Evolutionary conservation across 1,284 basidiomycete species (phyloP), one percentile per base, ranked within the genome.

Genomic region (Melampsora americana): DNA sequence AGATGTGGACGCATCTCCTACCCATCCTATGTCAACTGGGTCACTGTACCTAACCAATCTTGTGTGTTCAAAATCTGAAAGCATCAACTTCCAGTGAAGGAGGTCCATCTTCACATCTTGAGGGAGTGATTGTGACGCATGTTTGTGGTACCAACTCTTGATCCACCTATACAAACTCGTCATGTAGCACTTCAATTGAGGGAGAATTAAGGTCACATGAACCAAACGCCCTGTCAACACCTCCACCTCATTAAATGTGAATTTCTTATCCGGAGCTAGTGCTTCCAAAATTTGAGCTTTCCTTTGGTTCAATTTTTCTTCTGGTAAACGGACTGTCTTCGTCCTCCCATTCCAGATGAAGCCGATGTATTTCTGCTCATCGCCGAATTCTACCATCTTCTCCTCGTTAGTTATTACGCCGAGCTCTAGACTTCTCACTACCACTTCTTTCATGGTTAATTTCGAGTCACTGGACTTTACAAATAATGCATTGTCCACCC

Each of bases 151-250:
- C 64, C 64, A 66, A 42, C 32, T 66, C 20, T 66, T 66, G 11
- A 46, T 2, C 66, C 39, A 48, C n/a, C 30, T 7, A 20, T 67
- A 67, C 12, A 67, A 46, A 2, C 20, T n/a, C 16, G 7, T 23
- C 5, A 67, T 32, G 48, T 46, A 67, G 30, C 32, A 67, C 23
- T 48, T 66, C 42, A 66, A 4, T 7, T 56, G 46, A 20, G 66
- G 66, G 26, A 66, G 9, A 3, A 66, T 42, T n/a, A 39, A 46
- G 4, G 65, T 3, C n/a, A 66, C 65, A 44, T 66, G 66, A 18
- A 6, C 35, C 2, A 56, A n/a, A 9, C 28, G 46, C 35, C 48
- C 48, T 23, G n/a, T 32, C 1, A 69, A n/a, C 1, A 53, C n/a
- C 48, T 69, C 50, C 4, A 56, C 48, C 12, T 61, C 23, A 26